Evolutionary conservation across 2,329 filamentous ascomycete genomes (phyloP), one percentile per base, ranked within the genome.

Genomic region (Paecilomyces variotii): DNA sequence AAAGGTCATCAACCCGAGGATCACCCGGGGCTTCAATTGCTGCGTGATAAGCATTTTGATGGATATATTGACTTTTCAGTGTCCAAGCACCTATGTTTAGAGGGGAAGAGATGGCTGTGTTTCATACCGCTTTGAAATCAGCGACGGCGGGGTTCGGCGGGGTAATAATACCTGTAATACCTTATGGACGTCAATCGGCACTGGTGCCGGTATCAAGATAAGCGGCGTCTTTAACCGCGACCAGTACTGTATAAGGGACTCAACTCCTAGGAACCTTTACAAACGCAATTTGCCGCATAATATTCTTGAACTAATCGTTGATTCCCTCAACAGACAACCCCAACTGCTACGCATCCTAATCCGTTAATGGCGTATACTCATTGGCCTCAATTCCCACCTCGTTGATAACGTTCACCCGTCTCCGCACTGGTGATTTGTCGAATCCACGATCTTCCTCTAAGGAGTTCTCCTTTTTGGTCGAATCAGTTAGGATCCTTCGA

Each of bases 1-100:
- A 77, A 91, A 91, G 69, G 88, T 92, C 91, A 95, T 94, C 57
- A 91, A 81, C 63, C 91, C 90, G 45, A 96, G 85, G 79, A 96
- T 90, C 67, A 91, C 80, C 62, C 88, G 84, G 63, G 87, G 82
- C 65, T 85, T 87, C 26, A 64, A 62, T 50, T 68, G 73, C 59
- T 74, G 73, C 34, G 65, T 69, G 53, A 76, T 59, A 30, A 76
- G 66, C 74, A 76, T 76, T 19, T 55, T 60, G 50, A 53, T 3
- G 12, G 27, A 52, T 26, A 14, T 52, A 14, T 5, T 1, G 12
- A 14, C 6, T 45, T 45, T 19, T 19, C 19, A 7, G 19, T 45
- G 14, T 45, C 7, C 7, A n/a, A 9, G 12, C 19, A 45, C 4
- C 19, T 45, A 45, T 24, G 19, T 9, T 19, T 45, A 45, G 39